Conservation (phyloP, 495 filamentous ascomycete species). For the Barbatosphaeria neglecta region DNA sequence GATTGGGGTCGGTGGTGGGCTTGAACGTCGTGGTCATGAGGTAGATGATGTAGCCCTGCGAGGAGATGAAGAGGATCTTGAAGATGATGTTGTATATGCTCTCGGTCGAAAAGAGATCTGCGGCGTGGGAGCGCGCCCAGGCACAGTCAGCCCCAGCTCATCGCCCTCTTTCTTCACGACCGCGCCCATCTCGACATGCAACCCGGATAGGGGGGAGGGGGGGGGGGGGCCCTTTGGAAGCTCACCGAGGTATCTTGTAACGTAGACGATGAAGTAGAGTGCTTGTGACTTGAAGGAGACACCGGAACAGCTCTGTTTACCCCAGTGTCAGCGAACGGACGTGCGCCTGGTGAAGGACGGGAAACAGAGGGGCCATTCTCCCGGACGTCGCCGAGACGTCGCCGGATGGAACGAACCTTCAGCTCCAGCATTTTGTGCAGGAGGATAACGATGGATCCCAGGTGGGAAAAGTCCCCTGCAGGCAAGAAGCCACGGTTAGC, state of each 20-base stretch:
- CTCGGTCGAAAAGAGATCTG: conserved; percentile 80
- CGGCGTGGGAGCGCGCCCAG: neutral
- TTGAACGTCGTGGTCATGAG: conserved; percentile 94
- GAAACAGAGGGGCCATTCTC: too few species aligned
- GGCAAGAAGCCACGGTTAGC: conserved; percentile 8
- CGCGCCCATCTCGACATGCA: neutral
- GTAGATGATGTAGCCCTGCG: conserved; percentile 88
- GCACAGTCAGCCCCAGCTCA: neutral
- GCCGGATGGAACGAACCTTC: conserved; percentile 53
- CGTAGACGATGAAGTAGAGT: conserved; percentile 84
- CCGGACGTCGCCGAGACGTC: too few species aligned
- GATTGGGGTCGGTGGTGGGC: conserved; percentile 87
- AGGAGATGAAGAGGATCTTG: conserved; percentile 87
- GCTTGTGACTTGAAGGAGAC: conserved; percentile 97
- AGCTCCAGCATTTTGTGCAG: conserved; percentile 90
- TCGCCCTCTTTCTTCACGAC: too few species aligned
- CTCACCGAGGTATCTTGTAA: conserved; percentile 80
- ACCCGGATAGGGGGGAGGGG: neutral
- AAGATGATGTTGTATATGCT: conserved; percentile 85
- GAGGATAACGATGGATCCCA: conserved; percentile 87
- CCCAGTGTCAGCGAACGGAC: conserved; percentile 10
- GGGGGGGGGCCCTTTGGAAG: neutral
- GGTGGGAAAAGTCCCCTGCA: conserved; percentile 84
- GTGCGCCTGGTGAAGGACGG: too few species aligned
- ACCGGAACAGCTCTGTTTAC: conserved; percentile 75